A percentile compares a stretch with the other conserved stretches of the same genome.
Evolutionary conservation across 768 basidiomycete species (phyloP).

Genomic region (Serendipita sp.): DNA sequence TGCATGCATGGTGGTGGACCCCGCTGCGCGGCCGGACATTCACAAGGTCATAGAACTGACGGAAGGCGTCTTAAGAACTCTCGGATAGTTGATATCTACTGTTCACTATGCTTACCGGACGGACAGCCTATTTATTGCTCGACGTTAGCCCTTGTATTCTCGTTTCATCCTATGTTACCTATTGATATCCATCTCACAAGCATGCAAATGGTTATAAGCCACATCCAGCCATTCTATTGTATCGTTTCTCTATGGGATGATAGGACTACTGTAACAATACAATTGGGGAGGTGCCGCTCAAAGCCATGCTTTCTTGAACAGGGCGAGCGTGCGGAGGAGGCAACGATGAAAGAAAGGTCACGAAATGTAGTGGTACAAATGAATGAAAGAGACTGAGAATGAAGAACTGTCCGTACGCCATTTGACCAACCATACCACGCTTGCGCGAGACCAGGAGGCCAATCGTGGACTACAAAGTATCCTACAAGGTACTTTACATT

Average conservation of each 20-base stretch:
- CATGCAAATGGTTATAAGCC: background rate
- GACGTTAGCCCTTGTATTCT: background rate
- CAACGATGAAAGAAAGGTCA: background rate
- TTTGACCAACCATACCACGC: no score
- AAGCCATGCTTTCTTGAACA: background rate
- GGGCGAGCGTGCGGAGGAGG: conserved; percentile 1
- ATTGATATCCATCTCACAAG: background rate
- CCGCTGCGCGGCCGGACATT: conserved; percentile 70
- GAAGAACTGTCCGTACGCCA: background rate
- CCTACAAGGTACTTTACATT: no score
- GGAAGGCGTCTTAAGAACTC: conserved; percentile 41
- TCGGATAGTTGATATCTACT: conserved; percentile 25
- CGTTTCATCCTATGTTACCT: background rate
- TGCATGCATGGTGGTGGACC: conserved; percentile 67
- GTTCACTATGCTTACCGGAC: conserved; percentile 2
- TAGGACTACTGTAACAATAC: background rate
- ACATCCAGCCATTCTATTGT: background rate
- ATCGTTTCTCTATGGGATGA: background rate
- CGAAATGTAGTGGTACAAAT: background rate
- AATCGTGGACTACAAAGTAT: no score
- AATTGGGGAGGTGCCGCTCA: background rate
- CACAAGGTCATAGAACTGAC: conserved; percentile 56
- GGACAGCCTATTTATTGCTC: background rate
- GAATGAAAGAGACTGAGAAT: background rate
- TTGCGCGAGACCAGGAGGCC: no score